Conservation (phyloP, 345 rosid species). For the Eucalyptus pauciflora region DNA sequence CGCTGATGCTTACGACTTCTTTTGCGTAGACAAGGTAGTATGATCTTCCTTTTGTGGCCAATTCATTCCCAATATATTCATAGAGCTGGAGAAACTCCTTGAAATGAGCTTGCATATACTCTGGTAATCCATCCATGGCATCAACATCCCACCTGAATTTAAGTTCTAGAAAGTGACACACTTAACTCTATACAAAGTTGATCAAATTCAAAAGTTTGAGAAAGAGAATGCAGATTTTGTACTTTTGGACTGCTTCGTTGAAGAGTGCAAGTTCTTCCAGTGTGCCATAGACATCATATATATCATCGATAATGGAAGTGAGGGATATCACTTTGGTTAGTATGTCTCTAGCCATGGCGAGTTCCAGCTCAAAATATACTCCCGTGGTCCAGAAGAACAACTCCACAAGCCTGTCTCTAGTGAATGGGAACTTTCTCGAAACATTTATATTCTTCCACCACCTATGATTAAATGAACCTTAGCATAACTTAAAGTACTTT, state of each 20-base stretch:
- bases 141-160: background rate
- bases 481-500: background rate
- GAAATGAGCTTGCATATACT: background rate
- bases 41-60: background rate
- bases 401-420: slow-evolving; percentile 6
- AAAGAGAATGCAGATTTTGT: background rate
- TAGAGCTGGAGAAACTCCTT: background rate
- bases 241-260: background rate
- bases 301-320: background rate
- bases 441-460: slow-evolving; percentile 13
- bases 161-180: background rate
- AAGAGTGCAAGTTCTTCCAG: background rate
- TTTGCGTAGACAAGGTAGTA: background rate
- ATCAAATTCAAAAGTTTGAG: background rate
- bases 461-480: background rate
- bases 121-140: background rate
- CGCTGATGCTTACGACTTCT: background rate
- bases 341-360: background rate
- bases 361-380: background rate
- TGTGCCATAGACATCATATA: background rate
- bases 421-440: background rate
- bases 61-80: background rate
- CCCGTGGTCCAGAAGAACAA: background rate
- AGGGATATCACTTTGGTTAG: background rate
- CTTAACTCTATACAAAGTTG: no score